Percentiles rank a stretch among this genome's conserved stretches.
phyloP scores from a whole-genome alignment of 192 early-diverging fungal species.

The Entophlyctis helioformis region DNA sequence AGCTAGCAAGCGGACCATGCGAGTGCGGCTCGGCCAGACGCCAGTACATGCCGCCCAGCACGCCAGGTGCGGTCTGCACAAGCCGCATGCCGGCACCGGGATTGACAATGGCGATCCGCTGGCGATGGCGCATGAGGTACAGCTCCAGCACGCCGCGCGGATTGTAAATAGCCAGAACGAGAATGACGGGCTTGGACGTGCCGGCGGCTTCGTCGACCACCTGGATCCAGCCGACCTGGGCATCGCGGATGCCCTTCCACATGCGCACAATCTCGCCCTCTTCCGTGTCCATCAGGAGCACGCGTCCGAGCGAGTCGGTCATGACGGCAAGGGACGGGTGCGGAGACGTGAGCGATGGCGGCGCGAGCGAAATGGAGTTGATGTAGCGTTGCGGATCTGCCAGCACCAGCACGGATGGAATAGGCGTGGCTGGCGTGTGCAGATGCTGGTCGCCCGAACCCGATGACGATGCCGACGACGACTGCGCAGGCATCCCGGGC shows the following conservation, averaged over 20 bases:
- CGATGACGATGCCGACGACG: too few relatives aligned
- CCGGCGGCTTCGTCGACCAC: conserved; percentile 17
- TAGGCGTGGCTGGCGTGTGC: conserved; percentile 37
- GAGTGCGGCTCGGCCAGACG: too few relatives aligned
- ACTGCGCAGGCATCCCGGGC: too few relatives aligned
- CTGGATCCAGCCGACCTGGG: conserved; percentile 59
- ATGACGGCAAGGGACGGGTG: conserved; percentile 39
- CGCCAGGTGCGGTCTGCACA: conserved; percentile 15
- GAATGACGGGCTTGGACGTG: not conserved
- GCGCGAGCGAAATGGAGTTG: conserved; percentile 33
- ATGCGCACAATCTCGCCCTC: conserved; percentile 54
- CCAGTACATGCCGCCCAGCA: not conserved
- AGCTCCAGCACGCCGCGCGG: conserved; percentile 52
- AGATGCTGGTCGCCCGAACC: too few relatives aligned
- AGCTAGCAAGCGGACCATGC: too few relatives aligned
- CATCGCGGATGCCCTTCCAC: conserved; percentile 62
- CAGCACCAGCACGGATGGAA: conserved; percentile 37
- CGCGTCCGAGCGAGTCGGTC: conserved; percentile 55
- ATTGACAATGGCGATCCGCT: conserved; percentile 41
- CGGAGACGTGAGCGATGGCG: conserved; percentile 22
- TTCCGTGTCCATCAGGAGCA: conserved; percentile 51
- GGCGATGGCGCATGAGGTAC: conserved; percentile 47
- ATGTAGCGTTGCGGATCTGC: conserved; percentile 42
- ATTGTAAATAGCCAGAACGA: conserved; percentile 55
- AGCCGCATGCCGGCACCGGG: conserved; percentile 38